Base-by-base conservation (phyloP, 1,139 yeast species). In the Yamadazyma oceani region DNA sequence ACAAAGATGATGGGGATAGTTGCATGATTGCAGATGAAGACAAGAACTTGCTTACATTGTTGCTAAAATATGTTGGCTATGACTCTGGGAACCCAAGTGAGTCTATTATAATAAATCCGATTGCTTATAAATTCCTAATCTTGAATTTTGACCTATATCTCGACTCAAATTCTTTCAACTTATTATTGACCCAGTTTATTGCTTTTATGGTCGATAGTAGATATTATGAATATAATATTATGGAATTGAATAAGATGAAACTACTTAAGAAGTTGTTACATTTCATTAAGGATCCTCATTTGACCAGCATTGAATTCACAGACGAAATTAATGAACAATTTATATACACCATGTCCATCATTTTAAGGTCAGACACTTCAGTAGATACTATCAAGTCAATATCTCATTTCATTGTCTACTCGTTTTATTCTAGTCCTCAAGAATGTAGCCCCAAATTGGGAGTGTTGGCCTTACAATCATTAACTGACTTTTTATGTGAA, bases 151-250 rank as follows among this genome's bases (percentile, higher is more conserved):
- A 67, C 7, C 48, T 69, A 12, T 67, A 58, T 44, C 49, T 45
- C 28, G 70, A 63, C 15, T 47, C 66, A 1, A 76, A 70, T 26
- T 63, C 78, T 0, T 66, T 80, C 35, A 65, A 74, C 31, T 70
- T 69, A 39, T 57, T 83, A 8, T 57, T 82, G 4, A 72, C 70
- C 39, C 90, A 85, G 44, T 65, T 83, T 35, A 69, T 73, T 2
- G 73, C 73, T 1, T 68, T 85, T 42, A 60, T 78, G 6, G 66
- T 68, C 31, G 75, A 69, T 15, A 78, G 85, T 31, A 72, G 66
- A 41, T 75, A 68, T 51, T 62, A 60, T 15, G 53, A 63, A 1
- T 75, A 69, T 53, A 86, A 85, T 50, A 52, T 64, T 2, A 51
- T 60, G 31, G 78, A 80, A 41, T 54, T 85, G 19, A 64, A 64